Evolutionary conservation across 2,329 filamentous ascomycete genomes (phyloP), one percentile per base, ranked within the genome.

Genomic region (Epichloe hybrida): DNA sequence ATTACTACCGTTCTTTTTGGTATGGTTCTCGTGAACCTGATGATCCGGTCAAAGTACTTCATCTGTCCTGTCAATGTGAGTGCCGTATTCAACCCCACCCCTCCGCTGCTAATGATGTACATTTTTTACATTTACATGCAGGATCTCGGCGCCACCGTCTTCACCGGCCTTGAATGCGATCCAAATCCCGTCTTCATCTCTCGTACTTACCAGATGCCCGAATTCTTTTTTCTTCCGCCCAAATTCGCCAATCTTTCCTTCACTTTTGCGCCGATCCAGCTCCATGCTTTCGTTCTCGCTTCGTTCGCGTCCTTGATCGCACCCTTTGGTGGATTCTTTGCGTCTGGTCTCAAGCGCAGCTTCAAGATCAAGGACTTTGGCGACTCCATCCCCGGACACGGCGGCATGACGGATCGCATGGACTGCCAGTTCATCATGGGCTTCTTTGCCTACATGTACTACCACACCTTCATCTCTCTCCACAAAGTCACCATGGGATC

Each of bases 331-430:
- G 93, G 93, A 34, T 98, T 98, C 78, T 98, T 98, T 66, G 93
- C 93, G 4, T 96, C 90, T 2, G 93, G 93, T 1, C 78, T 98
- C 52, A 98, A 98, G 79, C 87, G 93, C 34, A 96, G 91, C 4
- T 98, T 98, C 74, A 97, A 98, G 73, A 94, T 98, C 76, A 98
- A 98, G 76, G 93, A 98, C 72, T 98, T 98, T 71, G 93, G 93
- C 58, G 88, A 98, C 69, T 95, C 89, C 1, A 98, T 98, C 59
- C 93, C 93, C 1, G 93, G 93, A 21, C 93, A 98, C 62, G 93
- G 93, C 54, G 93, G 93, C 59, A 97, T 98, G 72, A 98, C 93
- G 15, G 93, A 98, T 66, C 86, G 93, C 55, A 97, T 98, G 91
- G 93, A 98, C 65, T 98, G 93, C 67, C 93, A 98, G 65, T 98